phyloP scores from a whole-genome alignment of 75 land plant genomes.

The Larix kaempferi region DNA sequence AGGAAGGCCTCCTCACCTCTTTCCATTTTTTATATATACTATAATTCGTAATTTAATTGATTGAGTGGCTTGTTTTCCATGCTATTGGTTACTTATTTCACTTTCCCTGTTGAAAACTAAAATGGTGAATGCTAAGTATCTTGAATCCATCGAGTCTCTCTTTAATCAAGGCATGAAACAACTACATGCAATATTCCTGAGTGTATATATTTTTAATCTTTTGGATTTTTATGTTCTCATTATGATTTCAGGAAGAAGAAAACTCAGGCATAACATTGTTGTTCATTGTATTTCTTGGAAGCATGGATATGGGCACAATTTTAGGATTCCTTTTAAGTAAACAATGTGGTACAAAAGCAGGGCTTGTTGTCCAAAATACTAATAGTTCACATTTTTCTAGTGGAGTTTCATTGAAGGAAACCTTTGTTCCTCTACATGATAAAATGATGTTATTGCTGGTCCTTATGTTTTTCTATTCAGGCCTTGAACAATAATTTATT shows the following conservation, averaged over 20 bases:
- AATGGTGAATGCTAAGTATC: slow-evolving; percentile 28
- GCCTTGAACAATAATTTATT: slow-evolving; percentile 52
- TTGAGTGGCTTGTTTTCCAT: slow-evolving; percentile 31
- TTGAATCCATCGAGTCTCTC: not conserved
- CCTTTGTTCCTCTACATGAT: slow-evolving; percentile 51
- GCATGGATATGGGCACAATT: slow-evolving; percentile 62
- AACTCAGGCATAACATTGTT: slow-evolving; percentile 54
- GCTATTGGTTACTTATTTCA: slow-evolving; percentile 76
- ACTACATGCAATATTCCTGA: not conserved
- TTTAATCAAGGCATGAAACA: not conserved
- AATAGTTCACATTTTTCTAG: slow-evolving; percentile 14
- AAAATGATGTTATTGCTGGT: slow-evolving; percentile 70
- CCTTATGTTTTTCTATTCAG: slow-evolving; percentile 78
- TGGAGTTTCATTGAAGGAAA: slow-evolving; percentile 27
- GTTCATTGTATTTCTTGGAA: slow-evolving; percentile 60
- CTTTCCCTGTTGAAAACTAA: slow-evolving; percentile 49
- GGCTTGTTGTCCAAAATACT: slow-evolving; percentile 7
- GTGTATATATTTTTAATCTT: not conserved
- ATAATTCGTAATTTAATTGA: no score
- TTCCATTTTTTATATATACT: no score
- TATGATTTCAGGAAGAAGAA: slow-evolving; percentile 33
- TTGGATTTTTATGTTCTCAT: not conserved
- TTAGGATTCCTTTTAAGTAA: slow-evolving; percentile 67
- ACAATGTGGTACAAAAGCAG: slow-evolving; percentile 29
- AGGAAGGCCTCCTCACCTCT: no score